A percentile compares a stretch with the other conserved stretches of the same genome.
Conservation (phyloP, 495 filamentous ascomycete species). For the Penicillium riverlandense region DNA sequence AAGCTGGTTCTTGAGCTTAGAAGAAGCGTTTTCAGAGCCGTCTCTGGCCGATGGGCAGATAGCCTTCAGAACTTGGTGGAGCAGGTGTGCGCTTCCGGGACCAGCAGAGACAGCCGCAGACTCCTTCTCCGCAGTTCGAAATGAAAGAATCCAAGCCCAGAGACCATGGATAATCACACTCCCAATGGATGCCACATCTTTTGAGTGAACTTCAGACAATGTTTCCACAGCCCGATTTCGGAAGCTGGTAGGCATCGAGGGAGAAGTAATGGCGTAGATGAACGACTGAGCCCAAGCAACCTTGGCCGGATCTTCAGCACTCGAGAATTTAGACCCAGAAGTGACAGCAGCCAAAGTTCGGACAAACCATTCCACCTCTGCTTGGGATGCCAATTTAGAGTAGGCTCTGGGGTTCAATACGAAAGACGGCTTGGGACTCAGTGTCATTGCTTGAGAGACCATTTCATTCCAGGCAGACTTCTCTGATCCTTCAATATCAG, state of each 20-base stretch:
- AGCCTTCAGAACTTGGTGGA: constrained; percentile 60
- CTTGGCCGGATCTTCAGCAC: constrained; percentile 26
- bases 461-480: constrained; percentile 42
- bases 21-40: constrained; percentile 22
- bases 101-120: constrained; percentile 63
- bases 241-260: constrained; percentile 46
- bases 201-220: constrained; percentile 52
- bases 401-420: constrained; percentile 78
- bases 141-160: constrained; percentile 72
- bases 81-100: constrained; percentile 42
- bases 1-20: constrained; percentile 53
- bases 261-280: constrained; percentile 66
- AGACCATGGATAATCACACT: constrained; percentile 58
- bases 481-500: constrained; percentile 22
- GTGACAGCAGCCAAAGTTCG: constrained; percentile 61
- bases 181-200: constrained; percentile 46
- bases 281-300: constrained; percentile 74
- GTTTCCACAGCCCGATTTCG: constrained; percentile 51
- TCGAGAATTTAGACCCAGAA: constrained; percentile 27
- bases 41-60: constrained; percentile 51
- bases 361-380: constrained; percentile 70
- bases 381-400: constrained; percentile 61
- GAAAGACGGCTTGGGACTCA: constrained; percentile 73
- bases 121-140: constrained; percentile 67
- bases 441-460: constrained; percentile 51